These are phyloP conservation scores for Corylus heterophylla DNA, from an alignment of 306 rosid genomes.

Conservation along the genomic window DNA sequence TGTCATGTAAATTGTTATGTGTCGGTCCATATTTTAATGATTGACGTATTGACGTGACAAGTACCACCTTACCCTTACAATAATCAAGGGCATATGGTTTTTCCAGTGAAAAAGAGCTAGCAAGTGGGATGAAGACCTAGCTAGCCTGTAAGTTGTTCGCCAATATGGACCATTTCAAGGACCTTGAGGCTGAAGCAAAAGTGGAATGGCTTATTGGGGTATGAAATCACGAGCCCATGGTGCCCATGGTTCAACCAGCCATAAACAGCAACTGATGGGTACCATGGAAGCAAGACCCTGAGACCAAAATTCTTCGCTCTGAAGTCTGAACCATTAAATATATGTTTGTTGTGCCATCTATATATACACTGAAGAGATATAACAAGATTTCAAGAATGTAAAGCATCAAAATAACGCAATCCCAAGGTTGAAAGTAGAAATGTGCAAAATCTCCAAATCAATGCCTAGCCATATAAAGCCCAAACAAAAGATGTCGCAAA, in stretches of 20 bases:
- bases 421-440: conserved; percentile 6
- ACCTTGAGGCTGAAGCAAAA: too few species aligned
- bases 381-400: neutral
- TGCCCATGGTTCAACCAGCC: neutral
- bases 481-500: neutral
- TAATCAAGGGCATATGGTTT: too few species aligned
- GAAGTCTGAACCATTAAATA: neutral
- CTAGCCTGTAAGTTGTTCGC: too few species aligned
- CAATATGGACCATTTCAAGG: neutral
- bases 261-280: neutral
- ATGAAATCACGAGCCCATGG: neutral
- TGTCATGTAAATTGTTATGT: too few species aligned
- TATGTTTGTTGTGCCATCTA: conserved; percentile 7
- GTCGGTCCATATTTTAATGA: too few species aligned
- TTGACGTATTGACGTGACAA: too few species aligned
- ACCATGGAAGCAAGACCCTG: neutral
- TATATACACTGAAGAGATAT: neutral
- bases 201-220: neutral
- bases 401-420: neutral
- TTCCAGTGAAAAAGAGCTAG: too few species aligned
- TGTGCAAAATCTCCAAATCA: neutral
- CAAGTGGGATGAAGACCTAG: too few species aligned
- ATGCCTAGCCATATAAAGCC: neutral
- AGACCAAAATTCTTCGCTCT: neutral
- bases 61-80: too few species aligned